Conservation (phyloP, 352 stramenopile genomes). For the Hyaloperonospora arabidopsidis region DNA sequence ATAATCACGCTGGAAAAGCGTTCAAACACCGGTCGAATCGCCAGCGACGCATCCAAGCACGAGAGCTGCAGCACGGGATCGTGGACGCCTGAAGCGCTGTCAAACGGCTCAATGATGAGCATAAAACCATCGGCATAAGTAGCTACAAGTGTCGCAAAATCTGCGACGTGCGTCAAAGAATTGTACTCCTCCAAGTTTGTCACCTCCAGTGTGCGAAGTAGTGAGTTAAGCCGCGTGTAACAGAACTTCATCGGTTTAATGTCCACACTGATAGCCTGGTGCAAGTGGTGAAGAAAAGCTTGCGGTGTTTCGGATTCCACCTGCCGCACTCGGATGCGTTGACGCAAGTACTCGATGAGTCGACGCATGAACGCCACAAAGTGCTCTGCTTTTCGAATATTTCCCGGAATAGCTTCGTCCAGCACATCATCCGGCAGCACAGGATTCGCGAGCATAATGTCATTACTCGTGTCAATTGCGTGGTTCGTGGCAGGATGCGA, state of each 20-base stretch:
- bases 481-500: slow-evolving; percentile 33
- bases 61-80: slow-evolving; percentile 89
- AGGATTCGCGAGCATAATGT: slow-evolving; percentile 70
- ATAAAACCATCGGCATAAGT: slow-evolving; percentile 98
- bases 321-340: slow-evolving; percentile 72
- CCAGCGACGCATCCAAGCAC: slow-evolving; percentile 95
- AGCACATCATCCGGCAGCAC: slow-evolving; percentile 90
- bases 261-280: slow-evolving; percentile 91
- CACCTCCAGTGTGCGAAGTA: slow-evolving; percentile 94
- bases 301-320: slow-evolving; percentile 93
- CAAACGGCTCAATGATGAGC: slow-evolving; percentile 95
- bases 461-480: slow-evolving; percentile 43
- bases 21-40: slow-evolving; percentile 98
- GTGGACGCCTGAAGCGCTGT: slow-evolving; percentile 58
- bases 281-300: slow-evolving; percentile 93
- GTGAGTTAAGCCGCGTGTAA: slow-evolving; percentile 93
- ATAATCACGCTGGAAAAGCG: slow-evolving; percentile 86
- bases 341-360: slow-evolving; percentile 91
- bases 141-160: slow-evolving; percentile 95
- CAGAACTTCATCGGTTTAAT: slow-evolving; percentile 96
- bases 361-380: slow-evolving; percentile 98
- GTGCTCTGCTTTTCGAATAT: slow-evolving; percentile 96
- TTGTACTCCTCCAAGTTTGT: slow-evolving; percentile 97
- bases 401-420: slow-evolving; percentile 94
- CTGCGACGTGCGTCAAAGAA: slow-evolving; percentile 91